phyloP scores from a whole-genome alignment of 2,329 filamentous ascomycete genomes.

The Xylariaceae sp. region DNA sequence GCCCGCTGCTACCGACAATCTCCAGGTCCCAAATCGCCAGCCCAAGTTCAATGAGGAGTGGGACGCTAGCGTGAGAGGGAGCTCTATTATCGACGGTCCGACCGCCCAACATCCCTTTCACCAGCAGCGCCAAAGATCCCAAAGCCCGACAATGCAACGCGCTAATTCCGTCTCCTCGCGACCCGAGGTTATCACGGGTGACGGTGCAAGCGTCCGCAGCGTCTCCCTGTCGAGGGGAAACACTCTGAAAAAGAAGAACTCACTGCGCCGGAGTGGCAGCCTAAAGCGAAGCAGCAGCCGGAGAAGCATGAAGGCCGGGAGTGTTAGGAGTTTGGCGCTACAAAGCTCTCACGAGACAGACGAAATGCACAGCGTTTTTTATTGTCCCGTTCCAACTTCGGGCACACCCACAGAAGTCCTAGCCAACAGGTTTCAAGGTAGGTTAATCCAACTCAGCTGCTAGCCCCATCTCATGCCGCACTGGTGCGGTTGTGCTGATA shows the following conservation, averaged over 20 bases:
- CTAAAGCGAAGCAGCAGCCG: constrained; percentile 81
- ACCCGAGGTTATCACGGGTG: constrained; percentile 55
- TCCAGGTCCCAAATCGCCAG: constrained; percentile 35
- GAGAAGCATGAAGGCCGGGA: constrained; percentile 82
- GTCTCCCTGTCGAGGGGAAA: constrained; percentile 58
- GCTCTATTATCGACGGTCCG: constrained; percentile 64
- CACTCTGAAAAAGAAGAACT: constrained; percentile 88
- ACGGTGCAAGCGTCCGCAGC: constrained; percentile 43
- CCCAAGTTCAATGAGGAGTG: constrained; percentile 73
- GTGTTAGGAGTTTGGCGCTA: constrained; percentile 79
- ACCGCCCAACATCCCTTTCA: constrained; percentile 30
- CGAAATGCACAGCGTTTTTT: constrained; percentile 82
- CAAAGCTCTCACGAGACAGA: constrained; percentile 72
- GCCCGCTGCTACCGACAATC: constrained; percentile 31
- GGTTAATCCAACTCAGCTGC: constrained; percentile 35
- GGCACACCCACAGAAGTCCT: constrained; percentile 88
- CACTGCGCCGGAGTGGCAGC: constrained; percentile 74
- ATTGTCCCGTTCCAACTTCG: constrained; percentile 84
- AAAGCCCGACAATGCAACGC: constrained; percentile 57
- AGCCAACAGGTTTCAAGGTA: constrained; percentile 87
- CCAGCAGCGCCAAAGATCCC: constrained; percentile 32
- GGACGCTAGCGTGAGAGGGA: constrained; percentile 70
- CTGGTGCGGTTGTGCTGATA: constrained; percentile 7
- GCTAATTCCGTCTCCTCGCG: constrained; percentile 63
- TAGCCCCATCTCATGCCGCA: neutral